Evolutionary conservation across 2,329 filamentous ascomycete genomes (phyloP).

Genomic region (Apiospora koreana): DNA sequence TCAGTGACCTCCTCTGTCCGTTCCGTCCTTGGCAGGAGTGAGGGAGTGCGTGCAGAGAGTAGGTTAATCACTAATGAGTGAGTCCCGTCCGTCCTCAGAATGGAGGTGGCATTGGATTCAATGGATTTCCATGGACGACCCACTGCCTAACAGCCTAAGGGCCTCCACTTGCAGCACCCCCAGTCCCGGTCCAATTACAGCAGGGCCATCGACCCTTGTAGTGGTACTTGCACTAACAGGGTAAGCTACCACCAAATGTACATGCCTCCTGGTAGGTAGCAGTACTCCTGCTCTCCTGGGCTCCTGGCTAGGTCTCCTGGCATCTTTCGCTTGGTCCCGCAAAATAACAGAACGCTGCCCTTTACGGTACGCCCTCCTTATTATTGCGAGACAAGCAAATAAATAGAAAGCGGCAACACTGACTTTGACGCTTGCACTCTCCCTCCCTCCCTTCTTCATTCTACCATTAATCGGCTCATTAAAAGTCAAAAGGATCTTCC

Average conservation of each 20-base stretch:
- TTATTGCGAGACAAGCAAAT: slow-evolving; percentile 36
- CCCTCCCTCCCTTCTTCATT: slow-evolving; percentile 25
- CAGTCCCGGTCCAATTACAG: slow-evolving; percentile 9
- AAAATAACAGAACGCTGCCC: slow-evolving; percentile 6
- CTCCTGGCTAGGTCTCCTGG: background rate
- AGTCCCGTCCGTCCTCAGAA: no score
- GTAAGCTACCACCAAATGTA: background rate
- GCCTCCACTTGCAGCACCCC: background rate
- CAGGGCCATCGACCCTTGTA: background rate
- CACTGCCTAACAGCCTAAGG: background rate
- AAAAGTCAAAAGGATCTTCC: slow-evolving; percentile 17
- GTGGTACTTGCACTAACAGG: slow-evolving; percentile 1
- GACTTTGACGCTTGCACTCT: slow-evolving; percentile 21
- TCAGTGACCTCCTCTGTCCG: no score
- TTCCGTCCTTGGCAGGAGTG: no score
- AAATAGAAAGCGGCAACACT: slow-evolving; percentile 34
- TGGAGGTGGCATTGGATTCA: background rate
- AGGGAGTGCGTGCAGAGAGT: no score
- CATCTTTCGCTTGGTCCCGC: slow-evolving; percentile 5
- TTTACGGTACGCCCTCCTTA: slow-evolving; percentile 24
- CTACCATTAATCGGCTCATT: slow-evolving; percentile 28
- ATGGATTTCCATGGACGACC: background rate
- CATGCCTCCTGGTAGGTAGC: background rate
- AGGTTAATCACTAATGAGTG: no score
- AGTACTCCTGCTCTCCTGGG: no score